Evolutionary conservation across 768 basidiomycete species (phyloP).

Genomic region (Phaffia australis): DNA sequence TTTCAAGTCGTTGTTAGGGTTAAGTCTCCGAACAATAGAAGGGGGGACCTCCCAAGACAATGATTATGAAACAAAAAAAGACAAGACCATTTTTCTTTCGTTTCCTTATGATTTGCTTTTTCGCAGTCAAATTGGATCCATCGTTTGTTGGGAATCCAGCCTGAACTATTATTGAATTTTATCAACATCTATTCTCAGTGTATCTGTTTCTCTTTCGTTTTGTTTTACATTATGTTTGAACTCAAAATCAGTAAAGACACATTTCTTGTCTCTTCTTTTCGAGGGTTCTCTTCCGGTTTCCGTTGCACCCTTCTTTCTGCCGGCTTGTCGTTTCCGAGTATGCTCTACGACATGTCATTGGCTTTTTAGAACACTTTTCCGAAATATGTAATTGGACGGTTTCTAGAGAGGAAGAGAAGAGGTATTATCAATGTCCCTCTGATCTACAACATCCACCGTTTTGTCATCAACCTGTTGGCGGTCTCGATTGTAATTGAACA

Average conservation of each 20-base stretch:
- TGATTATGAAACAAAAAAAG: too few species aligned
- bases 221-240: neutral
- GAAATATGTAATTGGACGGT: neutral
- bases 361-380: neutral
- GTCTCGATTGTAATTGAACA: neutral
- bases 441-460: neutral
- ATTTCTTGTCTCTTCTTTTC: conserved; percentile 1
- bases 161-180: neutral
- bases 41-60: too few species aligned
- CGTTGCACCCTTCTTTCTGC: neutral
- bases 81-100: too few species aligned
- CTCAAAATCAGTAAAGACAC: neutral
- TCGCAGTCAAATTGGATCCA: neutral
- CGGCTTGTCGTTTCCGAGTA: neutral
- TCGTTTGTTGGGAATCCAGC: neutral
- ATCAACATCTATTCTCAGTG: neutral
- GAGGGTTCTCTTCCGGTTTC: neutral
- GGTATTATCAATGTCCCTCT: neutral
- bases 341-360: neutral
- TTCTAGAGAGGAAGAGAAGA: neutral
- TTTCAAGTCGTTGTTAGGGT: too few species aligned
- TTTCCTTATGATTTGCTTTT: too few species aligned
- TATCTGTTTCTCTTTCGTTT: neutral
- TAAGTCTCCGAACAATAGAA: too few species aligned
- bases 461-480: neutral